Percentiles rank a stretch among this genome's conserved stretches.
Conservation (phyloP, 2,329 filamentous ascomycete genomes). For the Diaporthe humulicola region DNA sequence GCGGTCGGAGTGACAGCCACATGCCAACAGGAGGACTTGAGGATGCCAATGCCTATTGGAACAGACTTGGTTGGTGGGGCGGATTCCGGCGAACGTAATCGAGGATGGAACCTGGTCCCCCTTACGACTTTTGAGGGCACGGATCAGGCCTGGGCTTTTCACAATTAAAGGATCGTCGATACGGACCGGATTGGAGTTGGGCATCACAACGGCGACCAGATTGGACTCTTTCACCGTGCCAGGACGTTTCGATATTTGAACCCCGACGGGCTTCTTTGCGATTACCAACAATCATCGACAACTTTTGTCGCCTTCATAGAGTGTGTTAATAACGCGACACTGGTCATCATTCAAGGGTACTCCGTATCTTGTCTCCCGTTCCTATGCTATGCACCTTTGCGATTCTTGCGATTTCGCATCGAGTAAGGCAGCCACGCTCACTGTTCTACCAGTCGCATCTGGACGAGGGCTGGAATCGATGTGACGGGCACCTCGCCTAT, state of each 20-base stretch:
- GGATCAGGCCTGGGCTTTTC: slow-evolving; percentile 28
- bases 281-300: slow-evolving; percentile 23
- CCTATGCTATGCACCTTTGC: background rate
- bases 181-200: slow-evolving; percentile 16
- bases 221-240: slow-evolving; percentile 34
- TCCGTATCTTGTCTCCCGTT: background rate
- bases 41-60: background rate
- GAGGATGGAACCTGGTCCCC: background rate
- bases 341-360: slow-evolving; percentile 35
- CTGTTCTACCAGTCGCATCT: background rate
- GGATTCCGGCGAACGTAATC: background rate
- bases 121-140: slow-evolving; percentile 11
- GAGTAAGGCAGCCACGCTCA: background rate
- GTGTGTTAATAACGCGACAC: slow-evolving; percentile 27
- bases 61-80: background rate
- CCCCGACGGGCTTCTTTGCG: slow-evolving; percentile 1
- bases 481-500: background rate
- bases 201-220: slow-evolving; percentile 34
- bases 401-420: background rate
- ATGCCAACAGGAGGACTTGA: background rate
- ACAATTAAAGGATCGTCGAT: background rate
- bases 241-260: slow-evolving; percentile 10
- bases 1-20: background rate
- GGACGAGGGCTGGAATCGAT: background rate
- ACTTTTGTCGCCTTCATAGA: slow-evolving; percentile 24